These are phyloP conservation scores for Sparassis latifolia DNA, from an alignment of 1,284 basidiomycete genomes.

Conservation along the genomic window DNA sequence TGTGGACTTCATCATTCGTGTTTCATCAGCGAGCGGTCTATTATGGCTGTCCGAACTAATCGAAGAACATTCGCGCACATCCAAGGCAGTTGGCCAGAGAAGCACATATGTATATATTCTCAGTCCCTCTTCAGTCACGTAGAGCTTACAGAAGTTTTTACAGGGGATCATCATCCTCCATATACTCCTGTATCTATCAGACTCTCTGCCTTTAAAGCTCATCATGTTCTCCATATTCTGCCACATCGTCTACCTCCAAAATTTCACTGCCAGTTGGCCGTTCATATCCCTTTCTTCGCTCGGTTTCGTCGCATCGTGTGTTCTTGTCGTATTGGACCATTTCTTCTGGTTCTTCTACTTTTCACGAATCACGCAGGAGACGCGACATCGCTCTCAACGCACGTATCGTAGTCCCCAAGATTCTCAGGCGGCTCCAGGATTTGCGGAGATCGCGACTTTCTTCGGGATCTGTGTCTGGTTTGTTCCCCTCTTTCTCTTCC, in stretches of 20 bases:
- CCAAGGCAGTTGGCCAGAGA: constrained; percentile 76
- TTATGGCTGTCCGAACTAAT: constrained; percentile 92
- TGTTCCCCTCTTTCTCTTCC: constrained; percentile 84
- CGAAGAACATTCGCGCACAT: constrained; percentile 81
- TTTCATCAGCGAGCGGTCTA: constrained; percentile 73
- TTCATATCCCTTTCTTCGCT: constrained; percentile 81
- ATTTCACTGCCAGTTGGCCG: constrained; percentile 86
- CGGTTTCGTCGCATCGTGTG: constrained; percentile 79
- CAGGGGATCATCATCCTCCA: constrained; percentile 79
- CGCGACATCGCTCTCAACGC: constrained; percentile 39
- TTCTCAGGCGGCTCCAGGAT: constrained; percentile 44
- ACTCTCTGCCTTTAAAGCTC: constrained; percentile 71
- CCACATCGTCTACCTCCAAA: constrained; percentile 85
- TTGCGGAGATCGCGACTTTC: constrained; percentile 83
- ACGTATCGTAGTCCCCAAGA: constrained; percentile 28
- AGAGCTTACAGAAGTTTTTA: constrained; percentile 1
- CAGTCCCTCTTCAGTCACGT: neutral
- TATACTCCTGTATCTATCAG: constrained; percentile 69
- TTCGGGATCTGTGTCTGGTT: constrained; percentile 93
- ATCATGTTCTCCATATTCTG: constrained; percentile 76
- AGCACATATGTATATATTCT: constrained; percentile 72
- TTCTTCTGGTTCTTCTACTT: constrained; percentile 96
- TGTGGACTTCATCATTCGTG: neutral
- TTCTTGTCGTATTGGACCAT: constrained; percentile 81
- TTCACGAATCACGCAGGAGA: constrained; percentile 55